A percentile compares a stretch with the other conserved stretches of the same genome.
These are phyloP conservation scores for Acorus calamus DNA, from an alignment of 106 monocot species.

Conservation along the genomic window DNA sequence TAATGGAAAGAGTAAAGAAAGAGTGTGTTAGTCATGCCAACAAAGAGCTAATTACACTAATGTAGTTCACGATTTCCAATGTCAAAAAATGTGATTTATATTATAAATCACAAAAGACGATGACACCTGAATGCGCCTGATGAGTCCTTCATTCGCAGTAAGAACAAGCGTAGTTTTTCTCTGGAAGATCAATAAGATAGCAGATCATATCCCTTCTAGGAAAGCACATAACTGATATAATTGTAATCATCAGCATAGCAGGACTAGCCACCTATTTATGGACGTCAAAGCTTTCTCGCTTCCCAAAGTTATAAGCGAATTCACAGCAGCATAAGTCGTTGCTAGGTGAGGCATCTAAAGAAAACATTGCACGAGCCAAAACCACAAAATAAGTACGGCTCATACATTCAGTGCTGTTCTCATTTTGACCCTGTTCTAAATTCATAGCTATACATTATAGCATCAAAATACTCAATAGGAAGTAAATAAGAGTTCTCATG, in stretches of 20 bases:
- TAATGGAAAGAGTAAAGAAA: conserved; percentile 20
- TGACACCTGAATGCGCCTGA: conserved; percentile 77
- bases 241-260: neutral
- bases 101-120: neutral
- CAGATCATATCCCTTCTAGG: neutral
- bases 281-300: conserved; percentile 67
- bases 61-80: no score
- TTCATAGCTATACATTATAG: no score
- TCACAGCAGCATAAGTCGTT: conserved; percentile 96
- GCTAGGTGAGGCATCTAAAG: conserved; percentile 92
- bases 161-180: conserved; percentile 44
- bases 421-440: no score
- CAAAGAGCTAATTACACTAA: no score
- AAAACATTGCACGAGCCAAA: neutral
- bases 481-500: no score
- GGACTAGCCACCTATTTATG: conserved; percentile 62
- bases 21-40: neutral
- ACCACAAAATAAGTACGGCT: no score
- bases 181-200: conserved; percentile 24
- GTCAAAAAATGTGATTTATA: neutral
- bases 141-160: conserved; percentile 79
- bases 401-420: no score
- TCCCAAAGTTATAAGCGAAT: conserved; percentile 72
- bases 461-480: no score
- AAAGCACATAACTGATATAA: neutral